Percentiles rank a stretch among this genome's conserved stretches.
Conservation (phyloP, 2,329 filamentous ascomycete species). For the Xylaria sp. region DNA sequence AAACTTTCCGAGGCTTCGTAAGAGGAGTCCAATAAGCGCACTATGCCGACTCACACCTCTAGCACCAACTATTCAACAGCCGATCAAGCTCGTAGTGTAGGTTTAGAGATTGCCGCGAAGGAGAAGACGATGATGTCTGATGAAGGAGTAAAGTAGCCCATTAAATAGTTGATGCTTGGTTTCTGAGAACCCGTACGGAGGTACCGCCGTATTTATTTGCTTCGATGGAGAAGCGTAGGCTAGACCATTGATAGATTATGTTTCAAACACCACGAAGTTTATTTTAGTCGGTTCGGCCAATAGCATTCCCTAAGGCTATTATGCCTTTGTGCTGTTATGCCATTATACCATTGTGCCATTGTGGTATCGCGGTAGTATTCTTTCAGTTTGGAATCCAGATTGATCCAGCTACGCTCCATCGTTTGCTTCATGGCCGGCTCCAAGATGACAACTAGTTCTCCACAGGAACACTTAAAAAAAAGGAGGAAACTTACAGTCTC, state of each 20-base stretch:
- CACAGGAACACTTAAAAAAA: slow-evolving; percentile 30
- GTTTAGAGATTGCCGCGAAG: background rate
- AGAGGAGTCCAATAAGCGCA: background rate
- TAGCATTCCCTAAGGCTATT: background rate
- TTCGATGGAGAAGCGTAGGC: slow-evolving; percentile 11
- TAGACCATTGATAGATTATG: background rate
- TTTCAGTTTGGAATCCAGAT: background rate
- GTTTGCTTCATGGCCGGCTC: slow-evolving; percentile 3
- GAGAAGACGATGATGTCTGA: background rate
- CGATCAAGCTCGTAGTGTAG: slow-evolving; percentile 3
- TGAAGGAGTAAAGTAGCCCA: slow-evolving; percentile 4
- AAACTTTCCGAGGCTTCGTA: background rate
- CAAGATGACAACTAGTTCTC: slow-evolving; percentile 6
- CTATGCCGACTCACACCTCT: background rate
- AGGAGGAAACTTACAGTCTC: slow-evolving; percentile 73
- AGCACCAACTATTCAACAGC: background rate
- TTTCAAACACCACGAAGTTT: background rate
- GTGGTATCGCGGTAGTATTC: slow-evolving; percentile 1
- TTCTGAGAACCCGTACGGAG: background rate
- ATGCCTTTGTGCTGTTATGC: background rate
- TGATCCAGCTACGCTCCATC: slow-evolving; percentile 20
- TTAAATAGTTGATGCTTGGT: slow-evolving; percentile 6
- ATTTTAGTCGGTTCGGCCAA: slow-evolving; percentile 9
- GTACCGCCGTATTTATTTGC: slow-evolving; percentile 3
- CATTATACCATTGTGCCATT: background rate